Conservation (phyloP, 164 flowering plant species). For the Litsea cubeba region DNA sequence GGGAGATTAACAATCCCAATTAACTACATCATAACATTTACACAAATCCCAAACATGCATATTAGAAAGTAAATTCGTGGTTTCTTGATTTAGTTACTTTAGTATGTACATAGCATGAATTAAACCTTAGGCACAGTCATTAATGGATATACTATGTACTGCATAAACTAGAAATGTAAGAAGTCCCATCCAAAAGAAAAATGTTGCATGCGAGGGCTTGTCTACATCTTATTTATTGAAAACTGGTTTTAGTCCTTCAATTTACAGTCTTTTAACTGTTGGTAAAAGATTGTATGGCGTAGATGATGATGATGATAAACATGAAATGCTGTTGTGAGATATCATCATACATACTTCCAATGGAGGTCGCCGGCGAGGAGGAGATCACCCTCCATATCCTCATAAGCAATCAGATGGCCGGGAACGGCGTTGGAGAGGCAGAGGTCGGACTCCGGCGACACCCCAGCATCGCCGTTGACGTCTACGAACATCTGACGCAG, state of each 20-base stretch:
- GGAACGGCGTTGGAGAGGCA: slow-evolving; percentile 72
- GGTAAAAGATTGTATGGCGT: neutral
- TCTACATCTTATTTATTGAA: too few species aligned
- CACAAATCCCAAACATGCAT: neutral
- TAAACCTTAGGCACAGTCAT: too few species aligned
- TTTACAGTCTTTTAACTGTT: neutral
- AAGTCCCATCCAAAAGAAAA: too few species aligned
- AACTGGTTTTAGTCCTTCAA: too few species aligned
- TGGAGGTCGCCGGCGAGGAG: slow-evolving; percentile 82
- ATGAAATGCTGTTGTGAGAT: neutral
- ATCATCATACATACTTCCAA: slow-evolving; percentile 53
- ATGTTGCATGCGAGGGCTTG: neutral
- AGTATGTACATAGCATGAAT: too few species aligned
- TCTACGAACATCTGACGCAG: slow-evolving; percentile 63
- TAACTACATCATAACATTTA: neutral
- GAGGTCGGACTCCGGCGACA: slow-evolving; percentile 12
- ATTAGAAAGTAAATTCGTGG: neutral
- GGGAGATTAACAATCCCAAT: neutral
- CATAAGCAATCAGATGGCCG: slow-evolving; percentile 74
- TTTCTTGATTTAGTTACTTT: neutral
- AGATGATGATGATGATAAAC: neutral
- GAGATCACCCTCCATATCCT: slow-evolving; percentile 83
- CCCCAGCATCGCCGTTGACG: slow-evolving; percentile 9
- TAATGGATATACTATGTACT: too few species aligned
- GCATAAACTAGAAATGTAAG: too few species aligned